These are phyloP conservation scores for Halenospora varia DNA, from an alignment of 495 filamentous ascomycete genomes.

Conservation along the genomic window DNA sequence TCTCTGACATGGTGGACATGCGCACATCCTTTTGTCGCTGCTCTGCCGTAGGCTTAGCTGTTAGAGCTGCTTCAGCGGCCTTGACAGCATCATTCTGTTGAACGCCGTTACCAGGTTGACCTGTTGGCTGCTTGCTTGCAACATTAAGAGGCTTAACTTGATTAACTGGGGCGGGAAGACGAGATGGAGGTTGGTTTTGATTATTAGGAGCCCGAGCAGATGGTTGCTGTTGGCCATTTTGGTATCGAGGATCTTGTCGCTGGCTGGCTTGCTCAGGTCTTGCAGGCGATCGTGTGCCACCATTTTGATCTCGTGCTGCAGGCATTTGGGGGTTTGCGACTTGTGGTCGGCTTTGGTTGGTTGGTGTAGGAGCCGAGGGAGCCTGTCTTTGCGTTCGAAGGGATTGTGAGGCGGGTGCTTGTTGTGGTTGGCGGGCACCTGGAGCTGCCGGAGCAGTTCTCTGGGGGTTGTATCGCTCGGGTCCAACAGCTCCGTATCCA, in stretches of 20 bases:
- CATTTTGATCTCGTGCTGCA: slow-evolving; percentile 14
- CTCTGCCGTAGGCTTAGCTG: slow-evolving; percentile 59
- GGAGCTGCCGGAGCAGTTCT: slow-evolving; percentile 63
- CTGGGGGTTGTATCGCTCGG: slow-evolving; percentile 77
- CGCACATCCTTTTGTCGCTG: slow-evolving; percentile 82
- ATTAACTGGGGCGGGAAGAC: slow-evolving; percentile 61
- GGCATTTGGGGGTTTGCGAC: slow-evolving; percentile 38
- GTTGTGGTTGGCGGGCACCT: slow-evolving; percentile 38
- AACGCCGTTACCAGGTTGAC: slow-evolving; percentile 37
- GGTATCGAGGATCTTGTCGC: slow-evolving; percentile 23
- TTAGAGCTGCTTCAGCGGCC: slow-evolving; percentile 76
- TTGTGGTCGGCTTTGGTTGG: slow-evolving; percentile 26
- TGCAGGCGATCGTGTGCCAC: slow-evolving; percentile 8
- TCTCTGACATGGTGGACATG: slow-evolving; percentile 96
- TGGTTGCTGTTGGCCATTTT: slow-evolving; percentile 20
- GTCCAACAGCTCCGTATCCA: slow-evolving; percentile 39
- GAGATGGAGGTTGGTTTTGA: slow-evolving; percentile 44
- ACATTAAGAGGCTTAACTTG: slow-evolving; percentile 89
- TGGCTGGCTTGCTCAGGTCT: slow-evolving; percentile 14
- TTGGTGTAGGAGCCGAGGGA: slow-evolving; percentile 43
- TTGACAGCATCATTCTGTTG: slow-evolving; percentile 60
- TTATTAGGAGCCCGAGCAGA: slow-evolving; percentile 51
- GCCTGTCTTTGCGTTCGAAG: slow-evolving; percentile 52
- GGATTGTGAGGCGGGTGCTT: slow-evolving; percentile 27
- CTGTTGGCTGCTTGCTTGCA: slow-evolving; percentile 65